Evolutionary conservation across 306 rosid genomes (phyloP).

Genomic region (Lathyrus oleraceus): DNA sequence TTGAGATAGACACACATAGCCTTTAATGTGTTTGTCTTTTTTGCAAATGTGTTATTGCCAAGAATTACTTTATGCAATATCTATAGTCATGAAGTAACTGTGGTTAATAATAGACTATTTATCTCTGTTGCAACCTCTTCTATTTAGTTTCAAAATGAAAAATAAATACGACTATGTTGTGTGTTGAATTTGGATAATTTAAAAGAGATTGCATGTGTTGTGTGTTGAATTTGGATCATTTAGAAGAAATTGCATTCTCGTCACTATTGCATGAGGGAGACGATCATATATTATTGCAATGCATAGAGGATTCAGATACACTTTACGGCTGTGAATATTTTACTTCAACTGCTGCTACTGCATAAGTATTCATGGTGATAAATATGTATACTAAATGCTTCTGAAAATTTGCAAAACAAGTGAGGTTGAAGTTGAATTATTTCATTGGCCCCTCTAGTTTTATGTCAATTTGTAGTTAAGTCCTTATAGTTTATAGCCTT

Average conservation of each 20-base stretch:
- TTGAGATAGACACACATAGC: slow-evolving; percentile 5
- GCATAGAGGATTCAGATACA: no score
- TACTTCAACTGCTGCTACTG: no score
- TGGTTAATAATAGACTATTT: not conserved
- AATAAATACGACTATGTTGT: not conserved
- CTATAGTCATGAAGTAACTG: not conserved
- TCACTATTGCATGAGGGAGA: no score
- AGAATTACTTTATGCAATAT: slow-evolving; percentile 3
- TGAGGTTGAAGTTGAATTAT: no score
- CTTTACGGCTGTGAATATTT: no score
- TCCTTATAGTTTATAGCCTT: not conserved
- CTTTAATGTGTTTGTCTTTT: slow-evolving; percentile 5
- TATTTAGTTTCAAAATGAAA: not conserved
- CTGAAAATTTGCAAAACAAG: no score
- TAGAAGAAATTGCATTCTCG: no score
- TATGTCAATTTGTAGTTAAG: not conserved
- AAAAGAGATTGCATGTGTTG: not conserved
- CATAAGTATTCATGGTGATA: no score
- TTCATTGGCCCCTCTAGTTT: not conserved
- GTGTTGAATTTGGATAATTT: slow-evolving; percentile 14
- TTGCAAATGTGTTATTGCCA: slow-evolving; percentile 1
- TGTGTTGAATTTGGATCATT: not conserved
- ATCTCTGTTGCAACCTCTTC: not conserved
- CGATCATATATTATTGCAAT: no score
- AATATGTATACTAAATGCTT: no score